Evolutionary conservation across 2,329 filamentous ascomycete genomes (phyloP).

Genomic region (Aspergillus glaucus): DNA sequence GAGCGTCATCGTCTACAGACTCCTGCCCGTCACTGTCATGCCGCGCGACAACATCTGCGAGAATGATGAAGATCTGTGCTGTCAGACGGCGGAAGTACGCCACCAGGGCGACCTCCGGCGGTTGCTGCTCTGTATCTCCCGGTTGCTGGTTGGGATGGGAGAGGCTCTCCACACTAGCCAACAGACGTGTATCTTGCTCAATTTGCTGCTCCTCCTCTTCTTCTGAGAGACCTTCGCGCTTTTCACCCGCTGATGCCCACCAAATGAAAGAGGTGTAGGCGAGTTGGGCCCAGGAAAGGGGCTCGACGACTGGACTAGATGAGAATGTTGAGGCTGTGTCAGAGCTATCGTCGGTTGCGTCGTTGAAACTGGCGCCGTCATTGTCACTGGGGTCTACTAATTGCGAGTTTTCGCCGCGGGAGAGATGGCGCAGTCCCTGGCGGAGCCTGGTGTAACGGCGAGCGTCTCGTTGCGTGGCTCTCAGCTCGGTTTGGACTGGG

Average conservation of each 20-base stretch:
- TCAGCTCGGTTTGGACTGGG: conserved; percentile 44
- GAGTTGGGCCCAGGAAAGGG: conserved; percentile 53
- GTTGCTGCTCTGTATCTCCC: conserved; percentile 27
- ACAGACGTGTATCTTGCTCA: conserved; percentile 39
- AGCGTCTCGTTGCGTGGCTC: conserved; percentile 84
- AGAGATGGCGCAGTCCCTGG: conserved; percentile 48
- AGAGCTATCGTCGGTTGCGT: conserved; percentile 29
- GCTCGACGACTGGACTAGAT: conserved; percentile 46
- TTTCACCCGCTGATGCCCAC: conserved; percentile 62
- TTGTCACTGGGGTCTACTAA: neutral
- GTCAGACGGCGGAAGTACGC: conserved; percentile 47
- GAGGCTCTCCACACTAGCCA: conserved; percentile 30
- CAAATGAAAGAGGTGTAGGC: conserved; percentile 60
- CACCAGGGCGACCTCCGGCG: conserved; percentile 43
- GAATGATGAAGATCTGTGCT: conserved; percentile 39
- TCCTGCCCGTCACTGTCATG: conserved; percentile 23
- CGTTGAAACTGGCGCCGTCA: conserved; percentile 10
- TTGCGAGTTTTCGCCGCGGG: conserved; percentile 12
- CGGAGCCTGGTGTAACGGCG: conserved; percentile 68
- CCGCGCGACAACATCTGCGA: conserved; percentile 39
- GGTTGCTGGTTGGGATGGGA: conserved; percentile 22
- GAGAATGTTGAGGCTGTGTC: conserved; percentile 38
- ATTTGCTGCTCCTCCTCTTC: conserved; percentile 46
- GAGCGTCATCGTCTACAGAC: conserved; percentile 7
- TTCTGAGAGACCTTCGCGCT: conserved; percentile 48